Base-by-base conservation (phyloP, 2,329 filamentous ascomycete species). In the Parastagonospora avenae region DNA sequence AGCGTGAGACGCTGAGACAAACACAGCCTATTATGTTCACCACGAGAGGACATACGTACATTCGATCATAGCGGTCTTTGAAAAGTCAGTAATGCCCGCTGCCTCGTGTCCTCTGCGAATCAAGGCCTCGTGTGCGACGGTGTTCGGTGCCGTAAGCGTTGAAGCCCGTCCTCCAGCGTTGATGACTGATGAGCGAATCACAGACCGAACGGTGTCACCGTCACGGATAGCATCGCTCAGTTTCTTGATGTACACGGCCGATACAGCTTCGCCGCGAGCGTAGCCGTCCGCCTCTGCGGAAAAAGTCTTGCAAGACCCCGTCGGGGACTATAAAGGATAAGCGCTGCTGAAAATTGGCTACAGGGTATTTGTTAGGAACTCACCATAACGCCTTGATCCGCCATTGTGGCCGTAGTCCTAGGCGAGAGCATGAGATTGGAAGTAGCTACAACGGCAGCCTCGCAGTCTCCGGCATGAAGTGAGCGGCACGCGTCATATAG, bases 61-160 rank as follows among this genome's bases (percentile, higher is more conserved):
- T 52, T 77, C 75, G 2, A 76, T 57, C 28, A 68, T 74, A 8
- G 28, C 48, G 2, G 55, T 59, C 24, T 57, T 35, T 16, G 28
- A 19, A 11, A 46, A 16, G 10, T 50, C 44, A 3, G 24, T 46
- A 8, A 53, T 48, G 2, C 50, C 50, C 4, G 45, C 30, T 4
- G 33, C 16, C 1, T 40, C 15, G 16, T 42, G 40, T 15, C 44
- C 45, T 33, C 16, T 8, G 2, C 50, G 29, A 9, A 46, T 53
- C 14, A 62, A n/a, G 1, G 60, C 58, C 0, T 56, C 65, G 46
- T 79, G 77, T 0, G 75, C 68, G 80, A 59, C 85, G 81, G 69
- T 1, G 47, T 64, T 72, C 2, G 67, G 52, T n/a, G 37, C 16
- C 32, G 71, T 67, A 35, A 77, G 68, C 4, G 72, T 72, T 2